A percentile compares a stretch with the other conserved stretches of the same genome.
Conservation (phyloP, 306 rosid species). For the Ochetophila trinervis region DNA sequence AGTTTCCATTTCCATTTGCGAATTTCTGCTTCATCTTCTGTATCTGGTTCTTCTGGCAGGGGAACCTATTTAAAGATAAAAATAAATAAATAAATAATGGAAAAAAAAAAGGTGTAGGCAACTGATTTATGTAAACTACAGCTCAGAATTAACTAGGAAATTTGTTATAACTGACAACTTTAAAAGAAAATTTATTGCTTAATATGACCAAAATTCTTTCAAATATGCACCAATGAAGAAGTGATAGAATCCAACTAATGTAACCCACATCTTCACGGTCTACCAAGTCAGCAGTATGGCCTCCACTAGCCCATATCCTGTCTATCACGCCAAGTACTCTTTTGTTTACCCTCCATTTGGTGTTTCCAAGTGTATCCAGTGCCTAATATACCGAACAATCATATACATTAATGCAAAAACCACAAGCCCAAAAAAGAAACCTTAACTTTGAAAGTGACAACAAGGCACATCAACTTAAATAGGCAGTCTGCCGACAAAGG, state of each 20-base stretch:
- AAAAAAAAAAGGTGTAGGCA: not conserved
- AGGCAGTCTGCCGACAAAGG: too few relatives aligned
- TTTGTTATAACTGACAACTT: not conserved
- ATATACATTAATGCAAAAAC: conserved; percentile 29
- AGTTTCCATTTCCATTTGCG: conserved; percentile 93
- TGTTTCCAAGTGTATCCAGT: conserved; percentile 78
- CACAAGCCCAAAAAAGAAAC: conserved; percentile 8
- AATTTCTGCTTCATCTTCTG: conserved; percentile 72
- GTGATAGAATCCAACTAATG: conserved; percentile 6
- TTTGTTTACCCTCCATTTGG: conserved; percentile 86
- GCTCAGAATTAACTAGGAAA: not conserved
- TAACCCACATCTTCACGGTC: conserved; percentile 73
- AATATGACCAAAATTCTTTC: conserved; percentile 20
- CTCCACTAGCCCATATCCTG: conserved; percentile 93
- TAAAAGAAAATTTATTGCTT: not conserved
- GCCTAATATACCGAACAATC: conserved; percentile 51
- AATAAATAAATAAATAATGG: not conserved
- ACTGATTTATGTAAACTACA: not conserved
- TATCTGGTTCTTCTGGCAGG: conserved; percentile 71
- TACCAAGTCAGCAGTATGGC: conserved; percentile 74
- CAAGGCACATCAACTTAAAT: too few relatives aligned
- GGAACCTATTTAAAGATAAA: conserved; percentile 46
- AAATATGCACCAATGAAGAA: conserved; percentile 17
- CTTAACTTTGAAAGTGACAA: not conserved
- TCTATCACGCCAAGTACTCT: conserved; percentile 75